Percentiles rank a stretch among this genome's conserved stretches.
Conservation (phyloP, 805 yeast species). For the Metschnikowia drakensbergensis region DNA sequence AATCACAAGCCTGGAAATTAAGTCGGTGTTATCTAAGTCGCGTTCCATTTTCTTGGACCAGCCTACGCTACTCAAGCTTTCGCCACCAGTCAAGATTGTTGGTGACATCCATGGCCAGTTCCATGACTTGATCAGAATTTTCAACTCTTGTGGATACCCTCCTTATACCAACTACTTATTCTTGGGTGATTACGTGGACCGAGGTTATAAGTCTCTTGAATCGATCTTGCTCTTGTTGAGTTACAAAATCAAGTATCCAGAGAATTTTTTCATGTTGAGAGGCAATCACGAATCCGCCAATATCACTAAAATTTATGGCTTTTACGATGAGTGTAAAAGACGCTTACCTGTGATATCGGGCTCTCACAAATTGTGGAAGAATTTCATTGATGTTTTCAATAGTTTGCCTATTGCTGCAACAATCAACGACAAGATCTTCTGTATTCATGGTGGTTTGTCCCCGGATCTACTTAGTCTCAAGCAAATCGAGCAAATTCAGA, state of each 20-base stretch:
- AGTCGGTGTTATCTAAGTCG: slow-evolving; percentile 53
- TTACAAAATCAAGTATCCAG: slow-evolving; percentile 56
- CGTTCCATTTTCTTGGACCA: slow-evolving; percentile 59
- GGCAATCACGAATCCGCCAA: slow-evolving; percentile 60
- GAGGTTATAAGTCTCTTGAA: slow-evolving; percentile 57
- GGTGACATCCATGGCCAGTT: slow-evolving; percentile 80
- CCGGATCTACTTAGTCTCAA: slow-evolving; percentile 63
- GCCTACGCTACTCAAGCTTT: slow-evolving; percentile 60
- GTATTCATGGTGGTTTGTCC: slow-evolving; percentile 71
- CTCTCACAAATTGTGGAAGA: slow-evolving; percentile 46
- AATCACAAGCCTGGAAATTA: slow-evolving; percentile 50
- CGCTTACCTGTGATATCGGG: slow-evolving; percentile 32
- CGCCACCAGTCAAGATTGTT: slow-evolving; percentile 78
- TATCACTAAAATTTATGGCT: slow-evolving; percentile 57
- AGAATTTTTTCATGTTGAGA: slow-evolving; percentile 55
- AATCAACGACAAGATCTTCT: slow-evolving; percentile 53
- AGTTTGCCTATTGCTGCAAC: slow-evolving; percentile 61
- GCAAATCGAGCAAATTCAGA: slow-evolving; percentile 64
- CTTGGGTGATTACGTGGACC: slow-evolving; percentile 57
- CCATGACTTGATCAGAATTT: slow-evolving; percentile 50
- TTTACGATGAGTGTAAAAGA: slow-evolving; percentile 59
- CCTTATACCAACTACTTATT: slow-evolving; percentile 54
- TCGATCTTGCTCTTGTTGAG: slow-evolving; percentile 50
- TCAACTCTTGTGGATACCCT: slow-evolving; percentile 58
- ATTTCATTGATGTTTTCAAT: slow-evolving; percentile 53